phyloP scores from a whole-genome alignment of 2,329 filamentous ascomycete species.

The Cladorrhinum sp. region DNA sequence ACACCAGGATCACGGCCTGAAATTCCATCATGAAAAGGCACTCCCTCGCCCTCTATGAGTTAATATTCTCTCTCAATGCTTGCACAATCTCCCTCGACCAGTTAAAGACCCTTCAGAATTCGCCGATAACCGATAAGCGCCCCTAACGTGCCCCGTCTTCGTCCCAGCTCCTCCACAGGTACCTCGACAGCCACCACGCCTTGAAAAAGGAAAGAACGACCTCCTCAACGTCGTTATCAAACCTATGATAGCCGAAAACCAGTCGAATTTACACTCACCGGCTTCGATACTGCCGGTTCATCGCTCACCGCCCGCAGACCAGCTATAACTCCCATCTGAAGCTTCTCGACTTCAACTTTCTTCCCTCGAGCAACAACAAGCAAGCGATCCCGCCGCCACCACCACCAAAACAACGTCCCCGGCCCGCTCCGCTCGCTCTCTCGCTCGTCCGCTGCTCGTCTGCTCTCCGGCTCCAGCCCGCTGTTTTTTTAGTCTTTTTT shows the following conservation, averaged over 20 bases:
- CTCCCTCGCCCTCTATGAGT: not conserved
- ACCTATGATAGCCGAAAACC: no score
- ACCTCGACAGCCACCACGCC: not conserved
- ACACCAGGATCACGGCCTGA: not conserved
- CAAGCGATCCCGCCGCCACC: not conserved
- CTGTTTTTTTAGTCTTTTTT: not conserved
- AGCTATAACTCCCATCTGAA: no score
- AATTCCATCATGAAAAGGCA: not conserved
- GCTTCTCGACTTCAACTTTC: not conserved
- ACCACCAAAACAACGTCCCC: not conserved
- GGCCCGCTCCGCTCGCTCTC: not conserved
- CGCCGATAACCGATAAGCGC: not conserved
- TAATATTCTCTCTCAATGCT: not conserved
- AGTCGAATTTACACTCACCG: no score
- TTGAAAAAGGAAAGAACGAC: not conserved
- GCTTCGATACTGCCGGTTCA: no score
- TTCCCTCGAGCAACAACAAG: not conserved
- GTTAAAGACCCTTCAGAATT: not conserved
- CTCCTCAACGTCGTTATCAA: not conserved
- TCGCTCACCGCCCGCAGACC: no score
- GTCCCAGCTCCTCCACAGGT: not conserved
- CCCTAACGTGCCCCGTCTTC: not conserved
- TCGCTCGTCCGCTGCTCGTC: no score
- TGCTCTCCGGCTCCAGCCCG: no score
- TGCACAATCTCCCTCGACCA: not conserved